These are phyloP conservation scores for Fusarium neocosmosporiellum DNA, from an alignment of 2,329 filamentous ascomycete species.

Conservation along the genomic window DNA sequence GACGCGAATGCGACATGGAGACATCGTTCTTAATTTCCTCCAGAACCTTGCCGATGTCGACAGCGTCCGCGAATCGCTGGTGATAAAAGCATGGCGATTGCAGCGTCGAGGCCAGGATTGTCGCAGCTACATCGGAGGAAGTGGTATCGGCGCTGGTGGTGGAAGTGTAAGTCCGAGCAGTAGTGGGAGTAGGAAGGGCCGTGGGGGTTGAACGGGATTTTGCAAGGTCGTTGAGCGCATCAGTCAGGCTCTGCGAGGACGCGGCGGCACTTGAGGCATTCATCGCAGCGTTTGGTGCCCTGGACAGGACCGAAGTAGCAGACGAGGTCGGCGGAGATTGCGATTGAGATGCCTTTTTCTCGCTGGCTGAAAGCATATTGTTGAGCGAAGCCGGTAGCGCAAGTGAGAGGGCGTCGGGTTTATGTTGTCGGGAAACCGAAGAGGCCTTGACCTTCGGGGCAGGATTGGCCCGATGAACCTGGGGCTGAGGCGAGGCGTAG, in stretches of 20 bases:
- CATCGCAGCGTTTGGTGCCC: conserved; percentile 14
- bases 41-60: conserved; percentile 93
- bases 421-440: conserved; percentile 70
- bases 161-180: conserved; percentile 30
- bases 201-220: conserved; percentile 51
- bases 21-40: conserved; percentile 93
- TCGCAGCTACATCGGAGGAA: conserved; percentile 25
- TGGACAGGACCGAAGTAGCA: conserved; percentile 9
- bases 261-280: conserved; percentile 51
- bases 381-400: conserved; percentile 40
- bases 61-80: conserved; percentile 93
- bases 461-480: conserved; percentile 54
- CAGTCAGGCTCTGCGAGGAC: conserved; percentile 72
- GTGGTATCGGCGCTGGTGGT: conserved; percentile 21
- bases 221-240: conserved; percentile 67
- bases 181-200: conserved; percentile 35
- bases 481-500: conserved; percentile 1
- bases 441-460: conserved; percentile 85
- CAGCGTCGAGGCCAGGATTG: conserved; percentile 59
- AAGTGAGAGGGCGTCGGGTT: conserved; percentile 72
- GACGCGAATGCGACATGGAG: conserved; percentile 89
- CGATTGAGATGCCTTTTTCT: conserved; percentile 51
- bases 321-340: conserved; percentile 11
- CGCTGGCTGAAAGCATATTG: conserved; percentile 65
- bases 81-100: conserved; percentile 98